These are phyloP conservation scores for Pestalotiopsis sp. DNA, from an alignment of 2,329 filamentous ascomycete species.

Conservation along the genomic window DNA sequence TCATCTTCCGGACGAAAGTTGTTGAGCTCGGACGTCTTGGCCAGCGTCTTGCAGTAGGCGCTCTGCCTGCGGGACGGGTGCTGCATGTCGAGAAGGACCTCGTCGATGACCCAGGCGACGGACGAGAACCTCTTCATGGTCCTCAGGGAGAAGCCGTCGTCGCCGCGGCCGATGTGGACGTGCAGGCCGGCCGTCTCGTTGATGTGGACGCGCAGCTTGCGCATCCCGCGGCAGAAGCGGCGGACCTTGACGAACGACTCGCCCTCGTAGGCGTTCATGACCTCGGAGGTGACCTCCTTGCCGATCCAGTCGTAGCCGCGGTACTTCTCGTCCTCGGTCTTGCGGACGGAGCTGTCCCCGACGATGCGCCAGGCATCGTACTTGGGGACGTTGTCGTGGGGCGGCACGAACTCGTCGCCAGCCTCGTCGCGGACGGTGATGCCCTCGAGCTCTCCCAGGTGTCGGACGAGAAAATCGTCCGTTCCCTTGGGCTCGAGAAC, in stretches of 20 bases:
- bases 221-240: constrained; percentile 21
- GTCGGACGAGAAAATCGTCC: background rate
- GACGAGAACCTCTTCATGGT: constrained; percentile 25
- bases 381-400: constrained; percentile 16
- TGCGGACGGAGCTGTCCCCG: constrained; percentile 15
- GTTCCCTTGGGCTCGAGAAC: constrained; percentile 11
- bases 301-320: constrained; percentile 17
- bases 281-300: constrained; percentile 24
- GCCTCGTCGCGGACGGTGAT: constrained; percentile 14
- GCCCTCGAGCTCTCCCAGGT: constrained; percentile 11
- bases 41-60: constrained; percentile 13
- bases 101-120: constrained; percentile 23
- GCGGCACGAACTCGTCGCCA: constrained; percentile 17
- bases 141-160: constrained; percentile 25
- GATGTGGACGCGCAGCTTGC: constrained; percentile 20
- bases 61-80: constrained; percentile 23
- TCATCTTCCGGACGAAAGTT: background rate
- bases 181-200: constrained; percentile 24
- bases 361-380: constrained; percentile 25
- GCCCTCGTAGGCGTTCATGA: constrained; percentile 18
- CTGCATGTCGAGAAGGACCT: constrained; percentile 20
- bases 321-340: background rate
- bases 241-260: constrained; percentile 15
- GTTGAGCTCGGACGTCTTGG: constrained; percentile 12
- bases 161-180: constrained; percentile 27